Evolutionary conservation across 192 early-diverging fungal species (phyloP), one percentile per base, ranked within the genome.

Genomic region (Backusella westeae): DNA sequence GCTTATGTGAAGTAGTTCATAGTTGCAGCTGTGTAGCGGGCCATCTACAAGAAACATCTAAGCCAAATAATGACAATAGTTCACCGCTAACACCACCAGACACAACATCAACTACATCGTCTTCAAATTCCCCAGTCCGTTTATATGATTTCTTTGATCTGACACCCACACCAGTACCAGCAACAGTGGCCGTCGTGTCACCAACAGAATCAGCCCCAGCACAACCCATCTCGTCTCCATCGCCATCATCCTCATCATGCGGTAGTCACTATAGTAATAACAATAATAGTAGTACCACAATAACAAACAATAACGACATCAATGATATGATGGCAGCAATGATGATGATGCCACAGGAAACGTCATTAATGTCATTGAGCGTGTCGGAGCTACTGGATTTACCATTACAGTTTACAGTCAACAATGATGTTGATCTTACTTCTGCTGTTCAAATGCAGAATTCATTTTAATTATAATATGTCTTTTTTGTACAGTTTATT

Each of bases 11-110:
- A 41, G 34, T 82, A 4, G 65, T 77, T 19, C 35, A 75, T 32
- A 76, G 9, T 12, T 82, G 81, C 35, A 79, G 26, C 4, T 82
- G 81, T 52, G 81, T 79, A 4, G 35, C 74, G 5, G n/a, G 26
- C 41, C 72, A 63, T 36, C 34, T 71, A 12, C 76, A 74, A 71
- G 76, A 81, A n/a, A 77, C 68, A 23, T 5, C 38, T 10, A 23
- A 36, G 21, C 1, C 67, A 67, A 14, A 5, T 6, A 67, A 17
- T 67, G 34, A 34, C 15, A 26, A 5, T 7, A 19, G 3, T 38
- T 69, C 36, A 38, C 35, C 67, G 8, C 3, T 41, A 69, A 63
- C 56, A 63, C 21, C 56, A 63, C 23, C 56, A 63, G 56, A 63
- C 29, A 63, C 26, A 26, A 9, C 26, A 29, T 63, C 26, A 63